Evolutionary conservation across 768 basidiomycete genomes (phyloP), one percentile per base, ranked within the genome.

Genomic region (Russula virescens): DNA sequence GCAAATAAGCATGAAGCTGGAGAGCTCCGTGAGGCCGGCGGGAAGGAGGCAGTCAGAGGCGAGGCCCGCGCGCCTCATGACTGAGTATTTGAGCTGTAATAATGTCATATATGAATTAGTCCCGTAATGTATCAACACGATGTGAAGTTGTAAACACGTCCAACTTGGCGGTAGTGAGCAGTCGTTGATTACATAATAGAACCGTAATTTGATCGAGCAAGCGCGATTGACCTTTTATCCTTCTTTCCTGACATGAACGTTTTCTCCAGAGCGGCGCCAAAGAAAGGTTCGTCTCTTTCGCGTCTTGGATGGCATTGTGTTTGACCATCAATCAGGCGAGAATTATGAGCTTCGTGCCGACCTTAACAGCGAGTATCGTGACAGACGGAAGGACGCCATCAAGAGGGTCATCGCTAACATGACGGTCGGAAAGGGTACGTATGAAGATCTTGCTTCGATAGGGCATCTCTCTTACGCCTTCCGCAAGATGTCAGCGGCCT

Each of bases 341-440:
- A 97, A 97, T 81, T 98, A 88, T 75, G 96, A 98, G 78, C 89
- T 98, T 73, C 87, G 91, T 60, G 88, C 94, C 60, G 96, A 98
- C 77, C 85, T 99, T 69, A 98, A 99, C 76, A 94, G 92, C 72
- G 91, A 97, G 72, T 98, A 96, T 77, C 84, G 87, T 64, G 93
- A 97, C 69, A 91, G 91, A 73, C 82, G 96, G 66, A 98, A 97
- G 76, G 96, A 98, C 86, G 97, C 96, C 4, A 98, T 98, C 79
- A 98, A 98, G 78, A 83, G 88, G 57, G 88, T 92, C 68, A 98
- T 99, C 73, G 96, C 97, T 58, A 95, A 94, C 66, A 98, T 98
- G 92, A 99, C 97, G 1, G 94, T 99, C 66, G 94, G 95, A 58
- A 99, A 98, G 85, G 95, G 94, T 88, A 71, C 70, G 78, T 69